Percentiles rank a stretch among this genome's conserved stretches.
Evolutionary conservation across 257 asterid species (phyloP).

Genomic region (Paraleonurus japonicus): DNA sequence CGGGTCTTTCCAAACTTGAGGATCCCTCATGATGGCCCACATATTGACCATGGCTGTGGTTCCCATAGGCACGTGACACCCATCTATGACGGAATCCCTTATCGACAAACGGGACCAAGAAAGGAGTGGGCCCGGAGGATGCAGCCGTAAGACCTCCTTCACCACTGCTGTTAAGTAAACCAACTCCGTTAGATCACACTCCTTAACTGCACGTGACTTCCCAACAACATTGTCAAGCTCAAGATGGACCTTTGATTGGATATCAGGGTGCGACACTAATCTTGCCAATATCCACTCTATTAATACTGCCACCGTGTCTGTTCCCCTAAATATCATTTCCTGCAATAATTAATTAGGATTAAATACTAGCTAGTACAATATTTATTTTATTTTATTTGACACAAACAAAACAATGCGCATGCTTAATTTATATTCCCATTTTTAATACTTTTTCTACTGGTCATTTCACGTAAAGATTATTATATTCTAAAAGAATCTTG

Average conservation of each 20-base stretch:
- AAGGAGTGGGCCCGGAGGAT: conserved; percentile 91
- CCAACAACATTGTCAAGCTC: conserved; percentile 65
- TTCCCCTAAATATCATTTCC: conserved; percentile 93
- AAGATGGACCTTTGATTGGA: conserved; percentile 53
- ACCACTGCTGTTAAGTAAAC: conserved; percentile 64
- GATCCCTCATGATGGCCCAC: conserved; percentile 89
- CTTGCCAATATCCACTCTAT: conserved; percentile 86
- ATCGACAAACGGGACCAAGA: conserved; percentile 82
- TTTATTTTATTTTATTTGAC: too few species aligned
- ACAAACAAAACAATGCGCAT: conserved; percentile 12
- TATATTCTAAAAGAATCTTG: not conserved
- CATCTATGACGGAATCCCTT: conserved; percentile 54
- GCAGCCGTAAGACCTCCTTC: conserved; percentile 70
- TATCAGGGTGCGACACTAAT: conserved; percentile 59
- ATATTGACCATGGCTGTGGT: conserved; percentile 85
- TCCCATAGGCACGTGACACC: conserved; percentile 66
- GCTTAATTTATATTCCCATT: not conserved
- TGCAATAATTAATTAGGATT: conserved; percentile 21
- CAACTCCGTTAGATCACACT: conserved; percentile 49
- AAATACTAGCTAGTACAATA: too few species aligned
- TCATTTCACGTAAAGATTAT: too few species aligned
- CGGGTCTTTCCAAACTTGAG: conserved; percentile 57
- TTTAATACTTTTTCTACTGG: not conserved
- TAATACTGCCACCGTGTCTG: conserved; percentile 72
- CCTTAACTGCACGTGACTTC: conserved; percentile 45